Conservation (phyloP, 192 early-diverging fungal genomes). For the Mortierella antarctica region DNA sequence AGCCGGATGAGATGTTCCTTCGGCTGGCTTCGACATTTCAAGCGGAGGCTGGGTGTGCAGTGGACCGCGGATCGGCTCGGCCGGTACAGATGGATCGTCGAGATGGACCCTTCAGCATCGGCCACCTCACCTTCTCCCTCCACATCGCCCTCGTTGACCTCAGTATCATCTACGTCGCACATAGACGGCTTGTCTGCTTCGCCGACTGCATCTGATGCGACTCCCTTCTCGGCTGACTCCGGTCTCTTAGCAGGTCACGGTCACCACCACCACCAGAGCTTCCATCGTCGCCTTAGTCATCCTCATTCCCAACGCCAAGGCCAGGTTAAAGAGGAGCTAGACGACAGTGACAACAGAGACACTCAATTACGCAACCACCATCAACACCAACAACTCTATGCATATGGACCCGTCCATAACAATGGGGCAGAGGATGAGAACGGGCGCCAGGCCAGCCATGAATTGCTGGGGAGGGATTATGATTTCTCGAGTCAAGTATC, state of each 20-base stretch:
- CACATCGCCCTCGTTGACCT: background rate
- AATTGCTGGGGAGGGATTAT: slow-evolving; percentile 26
- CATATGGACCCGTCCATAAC: background rate
- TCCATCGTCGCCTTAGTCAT: slow-evolving; percentile 7
- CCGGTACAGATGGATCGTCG: slow-evolving; percentile 33
- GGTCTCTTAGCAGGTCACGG: background rate
- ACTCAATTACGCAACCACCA: background rate
- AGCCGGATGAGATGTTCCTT: slow-evolving; percentile 47
- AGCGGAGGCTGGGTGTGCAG: slow-evolving; percentile 45
- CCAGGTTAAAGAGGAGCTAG: slow-evolving; percentile 13
- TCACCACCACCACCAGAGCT: background rate
- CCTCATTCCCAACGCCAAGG: slow-evolving; percentile 8
- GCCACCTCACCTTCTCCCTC: background rate
- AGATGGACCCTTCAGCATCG: slow-evolving; percentile 30
- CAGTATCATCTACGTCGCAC: too few relatives aligned
- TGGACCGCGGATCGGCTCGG: slow-evolving; percentile 38
- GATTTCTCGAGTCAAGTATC: background rate
- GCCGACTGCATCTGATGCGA: background rate
- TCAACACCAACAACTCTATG: background rate
- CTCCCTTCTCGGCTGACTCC: background rate
- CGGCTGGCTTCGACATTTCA: slow-evolving; percentile 52
- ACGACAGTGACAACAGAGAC: background rate
- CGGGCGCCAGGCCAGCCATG: slow-evolving; percentile 30
- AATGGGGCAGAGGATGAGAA: slow-evolving; percentile 22
- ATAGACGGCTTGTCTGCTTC: too few relatives aligned